These are phyloP conservation scores for Pachysandra terminalis DNA, from an alignment of 164 flowering plant species.

Conservation along the genomic window DNA sequence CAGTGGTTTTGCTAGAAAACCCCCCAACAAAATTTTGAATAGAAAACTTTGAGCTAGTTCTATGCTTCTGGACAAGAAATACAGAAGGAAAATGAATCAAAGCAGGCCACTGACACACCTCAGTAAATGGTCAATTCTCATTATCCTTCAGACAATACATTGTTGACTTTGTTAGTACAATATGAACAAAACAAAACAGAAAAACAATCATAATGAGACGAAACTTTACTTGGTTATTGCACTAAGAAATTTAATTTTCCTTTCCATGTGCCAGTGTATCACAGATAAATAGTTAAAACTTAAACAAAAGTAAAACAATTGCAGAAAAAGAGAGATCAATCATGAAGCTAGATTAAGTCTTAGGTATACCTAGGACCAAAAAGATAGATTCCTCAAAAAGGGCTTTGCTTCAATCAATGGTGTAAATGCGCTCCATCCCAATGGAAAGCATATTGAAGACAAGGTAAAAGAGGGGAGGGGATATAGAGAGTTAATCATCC, in stretches of 20 bases:
- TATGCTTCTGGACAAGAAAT: constrained; percentile 58
- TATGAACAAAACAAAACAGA: neutral
- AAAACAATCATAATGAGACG: neutral
- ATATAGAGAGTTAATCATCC: no score
- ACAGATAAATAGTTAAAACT: no score
- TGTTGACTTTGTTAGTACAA: neutral
- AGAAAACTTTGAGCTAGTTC: constrained; percentile 63
- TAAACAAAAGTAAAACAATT: no score
- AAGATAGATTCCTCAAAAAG: no score
- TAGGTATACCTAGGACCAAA: no score
- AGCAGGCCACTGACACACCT: neutral
- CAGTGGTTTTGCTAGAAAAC: constrained; percentile 37
- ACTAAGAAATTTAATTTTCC: neutral
- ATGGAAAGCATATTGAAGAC: no score
- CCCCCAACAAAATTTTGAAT: constrained; percentile 57
- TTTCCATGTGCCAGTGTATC: neutral
- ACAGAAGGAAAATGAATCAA: constrained; percentile 1
- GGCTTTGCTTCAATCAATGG: no score
- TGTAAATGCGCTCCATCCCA: no score
- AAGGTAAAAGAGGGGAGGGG: no score
- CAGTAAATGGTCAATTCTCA: neutral
- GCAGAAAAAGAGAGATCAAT: no score
- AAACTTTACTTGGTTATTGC: neutral
- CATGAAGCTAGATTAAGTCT: no score
- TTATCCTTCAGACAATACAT: neutral